Evolutionary conservation across 345 rosid species (phyloP), one percentile per base, ranked within the genome.

Genomic region (Jatropha curcas): DNA sequence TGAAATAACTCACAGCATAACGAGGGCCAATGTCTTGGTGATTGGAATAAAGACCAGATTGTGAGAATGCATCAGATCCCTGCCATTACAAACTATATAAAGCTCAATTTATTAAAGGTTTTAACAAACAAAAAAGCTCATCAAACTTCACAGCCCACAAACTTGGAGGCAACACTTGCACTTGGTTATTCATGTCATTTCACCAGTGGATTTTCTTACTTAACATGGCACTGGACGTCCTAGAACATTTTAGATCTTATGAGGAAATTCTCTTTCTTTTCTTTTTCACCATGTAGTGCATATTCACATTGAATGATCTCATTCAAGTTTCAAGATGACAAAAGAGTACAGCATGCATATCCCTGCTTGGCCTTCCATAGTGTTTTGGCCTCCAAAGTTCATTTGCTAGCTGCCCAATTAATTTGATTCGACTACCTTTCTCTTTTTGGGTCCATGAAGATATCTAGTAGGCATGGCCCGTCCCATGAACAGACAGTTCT

Each of bases 1-100:
- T 5, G 27, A 9, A 39, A 73, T 5, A 67, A 85, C 97, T 90
- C 64, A 94, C 97, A 82, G 97, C 87, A 72, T 94, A 94, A 33
- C 97, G 97, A 0, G 93, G 97, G 71, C 95, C 97, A 80, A 94
- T 94, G 82, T 92, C 97, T 87, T 94, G 98, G 82, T 94, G 98
- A 83, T 92, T 92, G 77, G 98, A 94, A 76, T 92, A 94, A 66
- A 94, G 92, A 76, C 98, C 98, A 27, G 97, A 94, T 70, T 94
- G 98, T 8, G 97, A 94, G 81, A 94, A 94, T 67, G 98, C 97
- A 76, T 94, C 97, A 55, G 95, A 86, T 53, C 97, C 98, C 98
- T 92, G 83, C 57, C 69, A 79, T 74, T 71, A 76, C 67, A 74
- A 60, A 35, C 19, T 0, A 57, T 59, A 67, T 56, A 39, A 60